Base-by-base conservation (phyloP, 1,284 basidiomycete genomes). In the Pyrrhoderma lamaoense region DNA sequence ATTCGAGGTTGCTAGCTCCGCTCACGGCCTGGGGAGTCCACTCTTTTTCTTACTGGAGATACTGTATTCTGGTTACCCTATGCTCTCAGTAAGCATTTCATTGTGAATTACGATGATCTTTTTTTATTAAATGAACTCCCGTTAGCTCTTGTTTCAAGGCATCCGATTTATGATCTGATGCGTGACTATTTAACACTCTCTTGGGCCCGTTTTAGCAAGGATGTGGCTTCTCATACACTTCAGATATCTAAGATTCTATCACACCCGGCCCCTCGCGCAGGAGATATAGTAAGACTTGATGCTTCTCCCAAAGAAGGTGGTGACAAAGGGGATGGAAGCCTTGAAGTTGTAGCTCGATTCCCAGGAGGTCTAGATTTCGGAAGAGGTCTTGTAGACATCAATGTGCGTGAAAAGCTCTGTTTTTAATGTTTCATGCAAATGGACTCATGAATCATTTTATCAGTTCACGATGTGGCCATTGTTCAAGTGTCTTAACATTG, bases 61-160 rank as follows among this genome's bases (percentile, higher is more conserved):
- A 90, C 91, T 23, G 86, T 92, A 18, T 93, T 93, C 64, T 94
- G 92, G 92, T 75, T 94, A 49, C 92, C 92, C 4, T 93, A 93
- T 63, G 88, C 89, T 2, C 71, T 94, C 39, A 93, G 90, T 89
- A 61, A 67, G 84, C 74, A n/a, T 25, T 45, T 31, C 52, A 44
- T 36, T 40, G 34, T 47, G 42, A n/a, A 19, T 14, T 53, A 65
- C 43, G 63, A 62, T 64, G 22, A 47, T 60, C 52, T 36, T n/a
- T 5, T 18, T 27, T 48, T 53, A 18, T 21, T 56, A 16, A n/a
- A 57, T 61, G 54, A 40, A 57, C 55, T 49, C 31, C 38, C 47
- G 45, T 44, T 56, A 91, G 86, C 89, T 16, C 76, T 91, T 56
- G 89, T 94, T 19, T 94, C 92, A 38, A 82, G 89, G 23, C 87